Evolutionary conservation across 2,329 filamentous ascomycete species (phyloP).

Genomic region (Paraconiothyrium sp.): DNA sequence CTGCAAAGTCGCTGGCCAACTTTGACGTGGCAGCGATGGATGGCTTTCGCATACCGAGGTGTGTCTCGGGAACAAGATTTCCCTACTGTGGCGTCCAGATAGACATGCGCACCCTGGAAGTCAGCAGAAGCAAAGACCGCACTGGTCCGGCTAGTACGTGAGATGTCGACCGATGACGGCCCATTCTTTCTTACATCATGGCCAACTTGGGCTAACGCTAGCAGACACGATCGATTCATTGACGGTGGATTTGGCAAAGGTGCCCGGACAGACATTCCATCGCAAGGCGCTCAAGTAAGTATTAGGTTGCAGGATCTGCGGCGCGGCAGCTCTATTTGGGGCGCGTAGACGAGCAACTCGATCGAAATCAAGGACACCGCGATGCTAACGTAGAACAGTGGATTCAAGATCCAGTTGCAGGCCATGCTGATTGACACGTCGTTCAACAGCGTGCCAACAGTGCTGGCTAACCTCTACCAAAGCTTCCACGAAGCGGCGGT

Average conservation of each 20-base stretch:
- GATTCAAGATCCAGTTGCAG: constrained; percentile 87
- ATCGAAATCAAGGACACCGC: constrained; percentile 11
- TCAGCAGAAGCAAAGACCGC: constrained; percentile 73
- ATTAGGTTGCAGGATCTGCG: constrained; percentile 22
- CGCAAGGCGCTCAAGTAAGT: constrained; percentile 77
- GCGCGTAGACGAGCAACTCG: constrained; percentile 3
- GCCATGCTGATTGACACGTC: constrained; percentile 82
- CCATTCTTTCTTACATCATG: constrained; percentile 10
- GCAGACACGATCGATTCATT: constrained; percentile 73
- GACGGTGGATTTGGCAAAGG: constrained; percentile 78
- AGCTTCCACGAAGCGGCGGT: constrained; percentile 80
- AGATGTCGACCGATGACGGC: constrained; percentile 10
- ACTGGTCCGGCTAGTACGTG: constrained; percentile 61
- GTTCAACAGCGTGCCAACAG: constrained; percentile 75
- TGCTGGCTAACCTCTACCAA: constrained; percentile 78
- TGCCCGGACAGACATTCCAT: constrained; percentile 80
- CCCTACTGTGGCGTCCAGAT: constrained; percentile 90
- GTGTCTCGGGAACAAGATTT: constrained; percentile 66
- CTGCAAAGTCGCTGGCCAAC: constrained; percentile 83
- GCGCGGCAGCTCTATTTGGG: constrained; percentile 6
- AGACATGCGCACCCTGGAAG: constrained; percentile 76
- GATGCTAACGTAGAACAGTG: constrained; percentile 46
- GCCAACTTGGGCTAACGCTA: constrained; percentile 20
- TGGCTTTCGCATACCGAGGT: constrained; percentile 43
- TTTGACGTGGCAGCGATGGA: constrained; percentile 74